These are phyloP conservation scores for Fusarium falciforme DNA, from an alignment of 2,329 filamentous ascomycete genomes.

Conservation along the genomic window DNA sequence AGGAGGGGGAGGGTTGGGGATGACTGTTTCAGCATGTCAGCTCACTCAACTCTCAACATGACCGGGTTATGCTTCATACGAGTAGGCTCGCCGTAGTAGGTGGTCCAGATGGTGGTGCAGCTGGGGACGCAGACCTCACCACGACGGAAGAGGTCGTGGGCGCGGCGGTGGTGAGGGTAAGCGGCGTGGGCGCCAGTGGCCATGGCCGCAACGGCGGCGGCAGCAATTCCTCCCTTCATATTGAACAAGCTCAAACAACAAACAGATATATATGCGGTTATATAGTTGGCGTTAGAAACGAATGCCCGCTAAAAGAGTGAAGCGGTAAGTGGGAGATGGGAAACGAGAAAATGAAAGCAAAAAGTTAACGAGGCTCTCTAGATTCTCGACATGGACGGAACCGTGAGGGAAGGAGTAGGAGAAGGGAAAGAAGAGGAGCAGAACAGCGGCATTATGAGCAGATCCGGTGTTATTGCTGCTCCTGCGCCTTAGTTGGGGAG, in stretches of 20 bases:
- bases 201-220: conserved; percentile 72
- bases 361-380: conserved; percentile 57
- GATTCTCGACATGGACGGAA: conserved; percentile 62
- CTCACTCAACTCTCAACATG: background rate
- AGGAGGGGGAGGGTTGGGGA: conserved; percentile 54
- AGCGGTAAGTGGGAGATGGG: conserved; percentile 69
- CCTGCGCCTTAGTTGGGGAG: conserved; percentile 15
- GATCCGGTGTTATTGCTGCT: conserved; percentile 54
- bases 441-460: conserved; percentile 43
- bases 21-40: conserved; percentile 48
- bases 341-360: conserved; percentile 65
- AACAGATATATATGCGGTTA: conserved; percentile 24
- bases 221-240: conserved; percentile 81
- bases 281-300: conserved; percentile 59
- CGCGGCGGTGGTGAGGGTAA: conserved; percentile 70
- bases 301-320: conserved; percentile 92
- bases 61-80: conserved; percentile 58
- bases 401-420: conserved; percentile 50
- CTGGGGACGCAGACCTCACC: conserved; percentile 65
- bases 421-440: conserved; percentile 46
- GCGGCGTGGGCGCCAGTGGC: conserved; percentile 66
- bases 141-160: conserved; percentile 70
- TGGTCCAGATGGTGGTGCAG: conserved; percentile 81
- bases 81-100: conserved; percentile 74
- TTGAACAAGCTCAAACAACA: conserved; percentile 53